phyloP scores from a whole-genome alignment of 1,284 basidiomycete genomes.

The Tetrapyrgos nigripes region DNA sequence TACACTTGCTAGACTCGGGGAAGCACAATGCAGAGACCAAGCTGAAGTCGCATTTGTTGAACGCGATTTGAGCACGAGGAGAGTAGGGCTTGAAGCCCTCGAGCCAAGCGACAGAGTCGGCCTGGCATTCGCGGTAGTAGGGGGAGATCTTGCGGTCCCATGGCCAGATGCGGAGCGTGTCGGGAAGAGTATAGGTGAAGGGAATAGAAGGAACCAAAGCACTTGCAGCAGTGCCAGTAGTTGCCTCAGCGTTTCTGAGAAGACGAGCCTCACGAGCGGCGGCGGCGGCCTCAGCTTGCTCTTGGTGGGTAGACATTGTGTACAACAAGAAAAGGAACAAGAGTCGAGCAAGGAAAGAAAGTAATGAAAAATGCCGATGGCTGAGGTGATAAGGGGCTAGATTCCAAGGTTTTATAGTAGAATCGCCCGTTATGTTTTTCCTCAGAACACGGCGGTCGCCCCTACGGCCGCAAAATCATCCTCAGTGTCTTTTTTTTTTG shows the following conservation, averaged over 20 bases:
- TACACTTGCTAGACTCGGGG: conserved; percentile 21
- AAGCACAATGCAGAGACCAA: conserved; percentile 24
- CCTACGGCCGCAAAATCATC: neutral
- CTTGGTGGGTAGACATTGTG: neutral
- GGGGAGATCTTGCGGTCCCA: conserved; percentile 28
- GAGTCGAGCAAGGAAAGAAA: neutral
- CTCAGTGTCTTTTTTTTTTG: neutral
- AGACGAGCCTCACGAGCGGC: neutral
- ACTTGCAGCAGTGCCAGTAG: neutral
- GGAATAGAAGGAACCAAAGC: neutral
- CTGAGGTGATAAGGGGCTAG: neutral
- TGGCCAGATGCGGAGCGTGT: conserved; percentile 32
- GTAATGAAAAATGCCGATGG: neutral
- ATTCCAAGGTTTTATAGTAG: neutral
- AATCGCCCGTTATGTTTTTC: neutral
- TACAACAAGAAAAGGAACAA: neutral
- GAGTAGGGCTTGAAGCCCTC: conserved; percentile 34
- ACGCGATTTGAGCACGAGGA: conserved; percentile 33
- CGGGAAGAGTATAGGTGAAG: conserved; percentile 19
- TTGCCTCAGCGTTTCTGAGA: neutral
- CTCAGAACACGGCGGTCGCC: neutral
- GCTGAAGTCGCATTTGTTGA: conserved; percentile 40
- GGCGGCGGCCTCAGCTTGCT: neutral
- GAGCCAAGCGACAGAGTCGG: conserved; percentile 38
- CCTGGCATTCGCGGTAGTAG: conserved; percentile 28